Conservation (phyloP, 2,329 filamentous ascomycete species). For the Colletotrichum orchidophilum region DNA sequence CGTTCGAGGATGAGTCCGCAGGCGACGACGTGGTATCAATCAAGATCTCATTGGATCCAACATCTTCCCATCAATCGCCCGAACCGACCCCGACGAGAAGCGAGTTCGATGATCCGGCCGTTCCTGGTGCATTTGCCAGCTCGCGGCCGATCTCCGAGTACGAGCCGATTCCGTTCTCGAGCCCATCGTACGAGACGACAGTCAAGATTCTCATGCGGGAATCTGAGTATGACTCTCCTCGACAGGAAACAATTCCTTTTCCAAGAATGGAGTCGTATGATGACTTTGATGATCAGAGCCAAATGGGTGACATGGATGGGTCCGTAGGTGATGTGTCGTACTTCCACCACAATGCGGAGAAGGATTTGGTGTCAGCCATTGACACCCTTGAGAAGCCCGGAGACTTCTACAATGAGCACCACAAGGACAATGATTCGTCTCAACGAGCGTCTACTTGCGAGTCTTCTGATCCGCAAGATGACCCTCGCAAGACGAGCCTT, state of each 20-base stretch:
- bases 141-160: slow-evolving; percentile 41
- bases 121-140: slow-evolving; percentile 43
- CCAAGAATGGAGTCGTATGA: slow-evolving; percentile 47
- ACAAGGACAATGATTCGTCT: slow-evolving; percentile 39
- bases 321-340: slow-evolving; percentile 38
- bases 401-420: slow-evolving; percentile 35
- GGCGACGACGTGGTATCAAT: slow-evolving; percentile 50
- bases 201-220: slow-evolving; percentile 60
- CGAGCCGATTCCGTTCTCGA: slow-evolving; percentile 50
- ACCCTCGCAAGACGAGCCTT: slow-evolving; percentile 25
- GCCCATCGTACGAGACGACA: slow-evolving; percentile 54
- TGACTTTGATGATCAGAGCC: slow-evolving; percentile 51
- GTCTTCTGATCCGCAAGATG: slow-evolving; percentile 39
- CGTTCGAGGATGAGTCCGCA: slow-evolving; percentile 56
- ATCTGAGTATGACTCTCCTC: slow-evolving; percentile 43
- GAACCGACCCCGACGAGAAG: slow-evolving; percentile 40
- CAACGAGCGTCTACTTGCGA: slow-evolving; percentile 51
- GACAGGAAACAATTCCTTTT: slow-evolving; percentile 43
- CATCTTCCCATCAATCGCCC: slow-evolving; percentile 37
- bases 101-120: slow-evolving; percentile 38
- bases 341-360: slow-evolving; percentile 44
- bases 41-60: slow-evolving; percentile 51
- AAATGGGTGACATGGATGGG: slow-evolving; percentile 42
- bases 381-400: slow-evolving; percentile 43
- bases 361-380: slow-evolving; percentile 48